Base-by-base conservation (phyloP, 371 early-diverging fungal genomes). In the Cladochytrium tenue region DNA sequence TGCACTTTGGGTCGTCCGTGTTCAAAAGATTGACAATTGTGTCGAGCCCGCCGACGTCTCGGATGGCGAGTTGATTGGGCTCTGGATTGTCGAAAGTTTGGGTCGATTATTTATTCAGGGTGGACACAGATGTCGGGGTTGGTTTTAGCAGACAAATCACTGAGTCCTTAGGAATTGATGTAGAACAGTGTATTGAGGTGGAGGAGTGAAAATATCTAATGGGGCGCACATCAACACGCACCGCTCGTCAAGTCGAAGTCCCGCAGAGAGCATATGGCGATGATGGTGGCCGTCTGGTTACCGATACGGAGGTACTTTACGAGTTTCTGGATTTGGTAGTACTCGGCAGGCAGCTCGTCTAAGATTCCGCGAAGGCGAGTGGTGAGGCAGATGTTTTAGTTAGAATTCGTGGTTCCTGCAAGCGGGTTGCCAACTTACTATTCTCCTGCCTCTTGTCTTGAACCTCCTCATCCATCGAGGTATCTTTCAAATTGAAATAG, bases 211-310 rank as follows among this genome's bases (percentile, higher is more conserved):
- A 15, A 15, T 13, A 13, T 50, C 50, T 50, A 30, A 58, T 32
- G 31, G 13, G n/a, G n/a, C n/a, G n/a, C n/a, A n/a, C n/a, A n/a
- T n/a, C n/a, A 17, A 17, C 15, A 4, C 57, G 2, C 58, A 76
- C 80, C 85, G 64, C 81, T 81, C 26, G 70, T 61, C 13, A 86
- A 67, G 63, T 86, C 87, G 60, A 81, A 84, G 67, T 86, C 87
- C 23, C 83, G 67, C 1, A 86, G 66, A 1, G 82, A 78, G 70
- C 83, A 84, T n/a, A 84, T 81, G 43, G 84, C 85, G 51, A 86
- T 86, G 62, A 86, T 81, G 23, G 87, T 86, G 4, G 87, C 85
- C 0, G 84, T 84, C 56, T 80, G 84, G 67, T 86, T 86, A 3
- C 87, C 87, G 34, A 65, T 68, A 1, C 82, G 75, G 13, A 84